Evolutionary conservation across 805 yeast genomes (phyloP).

Genomic region (Wickerhamomyces kurtzmanii): DNA sequence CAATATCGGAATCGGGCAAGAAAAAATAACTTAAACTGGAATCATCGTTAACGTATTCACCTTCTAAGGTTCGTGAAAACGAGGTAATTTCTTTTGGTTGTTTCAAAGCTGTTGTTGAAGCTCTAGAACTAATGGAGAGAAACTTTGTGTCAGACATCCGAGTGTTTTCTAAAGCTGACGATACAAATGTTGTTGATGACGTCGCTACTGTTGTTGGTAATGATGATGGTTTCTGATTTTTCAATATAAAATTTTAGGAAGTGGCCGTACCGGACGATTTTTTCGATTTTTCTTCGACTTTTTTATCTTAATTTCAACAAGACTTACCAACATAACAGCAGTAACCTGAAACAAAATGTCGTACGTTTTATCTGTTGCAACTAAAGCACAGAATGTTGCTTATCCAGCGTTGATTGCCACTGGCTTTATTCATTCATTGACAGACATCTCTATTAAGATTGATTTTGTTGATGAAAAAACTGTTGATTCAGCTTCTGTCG

Average conservation of each 20-base stretch:
- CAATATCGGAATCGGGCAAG: constrained; percentile 64
- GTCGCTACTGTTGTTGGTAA: too few species aligned
- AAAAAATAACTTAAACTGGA: constrained; percentile 63
- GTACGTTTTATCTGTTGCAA: constrained; percentile 54
- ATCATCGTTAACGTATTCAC: constrained; percentile 41
- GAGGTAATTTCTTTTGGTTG: constrained; percentile 80
- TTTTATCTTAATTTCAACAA: too few species aligned
- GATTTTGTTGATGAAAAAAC: constrained; percentile 68
- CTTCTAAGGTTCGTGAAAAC: constrained; percentile 54
- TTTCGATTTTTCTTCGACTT: too few species aligned
- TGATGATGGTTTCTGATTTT: too few species aligned
- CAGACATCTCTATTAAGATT: constrained; percentile 43
- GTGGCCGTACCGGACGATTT: too few species aligned
- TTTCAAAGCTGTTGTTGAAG: constrained; percentile 59
- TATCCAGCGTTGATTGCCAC: constrained; percentile 75
- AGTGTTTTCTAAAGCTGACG: too few species aligned
- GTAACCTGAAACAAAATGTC: constrained; percentile 25
- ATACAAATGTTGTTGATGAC: too few species aligned
- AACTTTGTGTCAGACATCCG: neutral
- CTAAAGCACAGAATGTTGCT: constrained; percentile 78
- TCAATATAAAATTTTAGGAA: too few species aligned
- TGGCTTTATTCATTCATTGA: constrained; percentile 51
- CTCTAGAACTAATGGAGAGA: constrained; percentile 29
- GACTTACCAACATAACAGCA: constrained; percentile 2
- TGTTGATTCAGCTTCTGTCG: constrained; percentile 37